Percentiles rank a stretch among this genome's conserved stretches.
Conservation (phyloP, 1,284 basidiomycete genomes). For the Puccinia horiana region DNA sequence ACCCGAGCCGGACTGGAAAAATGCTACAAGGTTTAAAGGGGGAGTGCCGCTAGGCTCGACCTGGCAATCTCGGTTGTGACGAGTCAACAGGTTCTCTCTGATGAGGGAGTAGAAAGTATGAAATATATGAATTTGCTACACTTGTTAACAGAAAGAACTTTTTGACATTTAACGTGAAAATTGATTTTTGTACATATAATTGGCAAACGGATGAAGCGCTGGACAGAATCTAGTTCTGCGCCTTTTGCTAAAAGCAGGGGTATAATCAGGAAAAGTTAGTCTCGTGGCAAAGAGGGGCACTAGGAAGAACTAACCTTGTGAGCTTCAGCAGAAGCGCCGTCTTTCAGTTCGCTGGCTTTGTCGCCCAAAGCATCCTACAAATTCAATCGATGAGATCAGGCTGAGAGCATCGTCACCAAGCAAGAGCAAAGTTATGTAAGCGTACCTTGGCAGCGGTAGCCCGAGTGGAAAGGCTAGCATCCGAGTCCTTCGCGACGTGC, state of each 20-base stretch:
- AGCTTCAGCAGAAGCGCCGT: conserved; percentile 34
- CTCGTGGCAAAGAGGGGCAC: not conserved
- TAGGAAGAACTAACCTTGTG: conserved; percentile 24
- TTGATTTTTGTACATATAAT: too few species aligned
- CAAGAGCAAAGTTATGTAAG: not conserved
- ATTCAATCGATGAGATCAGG: not conserved
- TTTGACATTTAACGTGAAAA: too few species aligned
- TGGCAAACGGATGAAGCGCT: too few species aligned
- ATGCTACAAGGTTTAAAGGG: too few species aligned
- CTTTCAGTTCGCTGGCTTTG: conserved; percentile 51
- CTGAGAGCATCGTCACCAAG: not conserved
- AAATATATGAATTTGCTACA: too few species aligned
- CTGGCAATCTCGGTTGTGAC: too few species aligned
- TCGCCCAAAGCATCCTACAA: conserved; percentile 50
- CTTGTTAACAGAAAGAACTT: too few species aligned
- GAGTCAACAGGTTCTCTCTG: too few species aligned
- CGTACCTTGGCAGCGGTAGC: conserved; percentile 50
- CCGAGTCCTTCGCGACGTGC: conserved; percentile 53
- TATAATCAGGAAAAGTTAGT: not conserved
- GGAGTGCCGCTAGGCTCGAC: too few species aligned
- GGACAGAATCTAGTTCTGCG: conserved; percentile 1
- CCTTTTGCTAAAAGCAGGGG: conserved; percentile 14
- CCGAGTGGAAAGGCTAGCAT: conserved; percentile 52
- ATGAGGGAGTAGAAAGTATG: too few species aligned
- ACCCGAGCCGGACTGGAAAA: too few species aligned